These are phyloP conservation scores for Metschnikowia similis DNA, from an alignment of 805 yeast species.

Conservation along the genomic window DNA sequence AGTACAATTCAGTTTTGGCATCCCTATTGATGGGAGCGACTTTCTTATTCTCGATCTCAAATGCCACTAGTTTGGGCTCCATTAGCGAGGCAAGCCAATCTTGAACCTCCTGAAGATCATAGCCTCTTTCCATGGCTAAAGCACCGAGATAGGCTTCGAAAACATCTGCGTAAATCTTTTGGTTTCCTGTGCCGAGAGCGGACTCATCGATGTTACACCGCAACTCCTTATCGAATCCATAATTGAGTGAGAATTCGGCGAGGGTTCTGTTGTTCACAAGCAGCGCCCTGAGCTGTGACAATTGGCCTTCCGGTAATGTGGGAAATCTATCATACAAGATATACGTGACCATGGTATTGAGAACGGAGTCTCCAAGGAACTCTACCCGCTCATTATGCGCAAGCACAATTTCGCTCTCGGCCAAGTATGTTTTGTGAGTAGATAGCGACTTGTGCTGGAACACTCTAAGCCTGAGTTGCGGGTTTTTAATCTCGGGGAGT, in stretches of 20 bases:
- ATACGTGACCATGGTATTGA: conserved; percentile 67
- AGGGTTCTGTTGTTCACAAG: conserved; percentile 72
- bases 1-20: conserved; percentile 76
- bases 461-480: conserved; percentile 59
- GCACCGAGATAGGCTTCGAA: conserved; percentile 96
- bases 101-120: conserved; percentile 45
- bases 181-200: conserved; percentile 47
- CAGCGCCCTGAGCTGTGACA: conserved; percentile 65
- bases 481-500: conserved; percentile 62
- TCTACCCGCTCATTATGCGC: conserved; percentile 85
- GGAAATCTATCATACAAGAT: conserved; percentile 67
- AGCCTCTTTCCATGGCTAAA: conserved; percentile 52
- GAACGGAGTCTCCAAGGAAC: conserved; percentile 83
- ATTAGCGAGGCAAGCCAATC: conserved; percentile 56
- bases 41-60: conserved; percentile 29
- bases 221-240: conserved; percentile 60
- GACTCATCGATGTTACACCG: conserved; percentile 46
- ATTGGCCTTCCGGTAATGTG: conserved; percentile 70
- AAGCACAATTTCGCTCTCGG: conserved; percentile 53
- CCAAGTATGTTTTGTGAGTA: conserved; percentile 51
- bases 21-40: conserved; percentile 47
- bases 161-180: conserved; percentile 79
- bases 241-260: conserved; percentile 63
- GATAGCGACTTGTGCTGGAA: conserved; percentile 78
- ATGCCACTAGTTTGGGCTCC: conserved; percentile 37